Evolutionary conservation across 2,329 filamentous ascomycete species (phyloP), one percentile per base, ranked within the genome.

Genomic region (Coniochaeta sp.): DNA sequence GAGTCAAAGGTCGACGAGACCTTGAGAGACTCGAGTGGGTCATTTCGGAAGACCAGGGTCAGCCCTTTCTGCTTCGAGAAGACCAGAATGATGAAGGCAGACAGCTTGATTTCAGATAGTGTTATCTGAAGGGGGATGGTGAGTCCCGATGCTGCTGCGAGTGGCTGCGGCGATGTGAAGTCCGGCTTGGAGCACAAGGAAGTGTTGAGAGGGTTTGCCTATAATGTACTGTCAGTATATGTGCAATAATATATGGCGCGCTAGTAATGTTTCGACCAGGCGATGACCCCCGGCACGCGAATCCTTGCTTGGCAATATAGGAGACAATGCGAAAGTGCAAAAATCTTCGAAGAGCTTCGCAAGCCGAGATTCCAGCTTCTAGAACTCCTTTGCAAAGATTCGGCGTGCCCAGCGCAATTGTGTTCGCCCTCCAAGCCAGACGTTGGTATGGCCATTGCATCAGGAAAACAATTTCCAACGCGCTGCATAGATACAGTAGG

Each of bases 1-100:
- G 93, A 96, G 77, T 99, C 95, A 74, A 99, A 99, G 52, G 95
- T 99, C 66, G 93, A 98, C 0, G 93, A 98, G 66, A 99, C 95
- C 78, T 97, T 98, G 69, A 99, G 86, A 5, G 93, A 97, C 73
- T 99, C 95, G 63, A 99, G 86, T 5, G 95, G 95, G 72, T 99
- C 95, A 82, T 99, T 98, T 68, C 95, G 89, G 73, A 99, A 99
- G 52, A 99, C 95, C 56, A 99, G 82, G 1, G 95, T 99, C 61
- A 99, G 83, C 22, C 95, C 95, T 72, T 99, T 99, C 76, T 96
- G 92, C 72, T 92, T 93, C 3, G 93, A 98, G 73, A 99, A 99
- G 63, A 99, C 95, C 57, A 99, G 76, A 61, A 99, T 97, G 67
- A 99, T 96, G 73, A 99, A 98, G 12, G 93, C 95, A 4, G 93